Conservation (phyloP, 805 yeast genomes). For the Candida koratica region DNA sequence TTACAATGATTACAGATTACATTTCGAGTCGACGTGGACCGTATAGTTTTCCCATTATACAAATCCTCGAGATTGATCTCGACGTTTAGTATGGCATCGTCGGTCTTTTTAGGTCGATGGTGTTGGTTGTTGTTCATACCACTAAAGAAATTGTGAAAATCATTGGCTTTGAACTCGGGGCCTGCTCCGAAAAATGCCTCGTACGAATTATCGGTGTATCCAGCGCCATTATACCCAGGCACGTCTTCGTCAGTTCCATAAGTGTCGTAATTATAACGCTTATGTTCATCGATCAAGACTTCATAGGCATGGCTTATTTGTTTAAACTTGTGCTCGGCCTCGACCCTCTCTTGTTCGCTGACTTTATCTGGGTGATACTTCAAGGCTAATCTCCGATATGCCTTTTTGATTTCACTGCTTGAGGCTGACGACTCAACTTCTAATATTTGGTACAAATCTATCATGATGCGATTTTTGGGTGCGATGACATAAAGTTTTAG, state of each 20-base stretch:
- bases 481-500: too few relatives aligned
- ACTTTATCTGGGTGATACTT: slow-evolving; percentile 88
- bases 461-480: slow-evolving; percentile 11
- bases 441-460: slow-evolving; percentile 56
- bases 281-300: slow-evolving; percentile 64
- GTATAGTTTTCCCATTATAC: slow-evolving; percentile 76
- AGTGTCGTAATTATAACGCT: slow-evolving; percentile 55
- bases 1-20: slow-evolving; percentile 67
- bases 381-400: slow-evolving; percentile 81
- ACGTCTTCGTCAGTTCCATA: slow-evolving; percentile 46
- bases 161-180: slow-evolving; percentile 58
- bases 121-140: slow-evolving; percentile 30
- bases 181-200: slow-evolving; percentile 29
- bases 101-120: slow-evolving; percentile 42
- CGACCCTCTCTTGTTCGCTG: slow-evolving; percentile 58
- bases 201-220: slow-evolving; percentile 20
- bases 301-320: slow-evolving; percentile 86
- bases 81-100: slow-evolving; percentile 64
- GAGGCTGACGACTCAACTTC: slow-evolving; percentile 68
- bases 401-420: slow-evolving; percentile 69
- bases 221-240: neutral
- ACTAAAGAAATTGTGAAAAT: slow-evolving; percentile 68
- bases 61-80: slow-evolving; percentile 68
- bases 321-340: slow-evolving; percentile 76
- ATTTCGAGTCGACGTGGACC: slow-evolving; percentile 67